Percentiles rank a stretch among this genome's conserved stretches.
phyloP scores from a whole-genome alignment of 495 filamentous ascomycete species.

The Parmelia sp. region DNA sequence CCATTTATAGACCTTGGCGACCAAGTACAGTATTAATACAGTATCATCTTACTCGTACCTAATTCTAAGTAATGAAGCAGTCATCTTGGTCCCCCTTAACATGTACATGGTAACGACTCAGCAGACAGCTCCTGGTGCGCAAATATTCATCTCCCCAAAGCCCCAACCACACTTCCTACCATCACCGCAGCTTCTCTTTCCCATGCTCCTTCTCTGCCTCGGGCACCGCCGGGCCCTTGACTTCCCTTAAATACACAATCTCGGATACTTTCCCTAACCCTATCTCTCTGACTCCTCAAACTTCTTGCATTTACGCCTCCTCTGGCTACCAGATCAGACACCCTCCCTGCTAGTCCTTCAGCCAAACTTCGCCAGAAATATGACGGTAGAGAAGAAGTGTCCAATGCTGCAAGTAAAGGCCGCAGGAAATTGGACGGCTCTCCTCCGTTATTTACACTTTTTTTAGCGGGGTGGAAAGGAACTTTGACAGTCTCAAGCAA shows the following conservation, averaged over 20 bases:
- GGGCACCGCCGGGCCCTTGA: slow-evolving; percentile 48
- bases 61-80: not conserved
- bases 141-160: slow-evolving; percentile 38
- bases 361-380: slow-evolving; percentile 91
- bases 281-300: slow-evolving; percentile 66
- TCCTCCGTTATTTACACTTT: slow-evolving; percentile 14
- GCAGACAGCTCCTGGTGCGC: not conserved
- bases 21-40: too few relatives aligned
- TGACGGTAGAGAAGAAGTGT: slow-evolving; percentile 78
- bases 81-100: not conserved
- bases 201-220: slow-evolving; percentile 51
- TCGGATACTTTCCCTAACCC: slow-evolving; percentile 66
- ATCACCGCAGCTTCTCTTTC: slow-evolving; percentile 94
- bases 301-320: slow-evolving; percentile 81
- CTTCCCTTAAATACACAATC: slow-evolving; percentile 76
- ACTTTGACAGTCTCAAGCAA: slow-evolving; percentile 62
- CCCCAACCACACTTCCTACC: slow-evolving; percentile 66
- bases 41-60: too few relatives aligned
- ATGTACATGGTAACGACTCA: not conserved
- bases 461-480: slow-evolving; percentile 50
- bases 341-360: slow-evolving; percentile 63
- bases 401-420: slow-evolving; percentile 68
- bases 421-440: slow-evolving; percentile 55
- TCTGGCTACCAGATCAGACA: slow-evolving; percentile 72
- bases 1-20: not conserved